Conservation (phyloP, 306 rosid genomes). For the Acacia confusa region DNA sequence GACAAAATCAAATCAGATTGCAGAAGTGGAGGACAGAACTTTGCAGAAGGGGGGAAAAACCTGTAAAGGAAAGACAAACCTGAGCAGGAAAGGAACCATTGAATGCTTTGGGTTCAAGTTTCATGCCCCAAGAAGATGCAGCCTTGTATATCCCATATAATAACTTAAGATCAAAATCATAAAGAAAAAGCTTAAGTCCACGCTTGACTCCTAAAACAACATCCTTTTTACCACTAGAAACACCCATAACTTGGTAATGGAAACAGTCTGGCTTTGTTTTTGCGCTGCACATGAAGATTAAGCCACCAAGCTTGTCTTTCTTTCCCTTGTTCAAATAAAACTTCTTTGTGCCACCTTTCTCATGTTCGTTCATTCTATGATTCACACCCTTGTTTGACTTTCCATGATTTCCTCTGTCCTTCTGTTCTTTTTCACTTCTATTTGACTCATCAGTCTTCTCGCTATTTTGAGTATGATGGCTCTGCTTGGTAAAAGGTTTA, state of each 20-base stretch:
- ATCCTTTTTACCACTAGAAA: constrained; percentile 64
- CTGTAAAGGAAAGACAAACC: constrained; percentile 42
- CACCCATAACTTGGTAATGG: constrained; percentile 73
- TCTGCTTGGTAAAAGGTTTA: not conserved
- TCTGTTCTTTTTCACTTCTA: constrained; percentile 36
- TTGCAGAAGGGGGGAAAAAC: not conserved
- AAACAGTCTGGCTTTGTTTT: constrained; percentile 95
- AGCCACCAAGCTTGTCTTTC: constrained; percentile 73
- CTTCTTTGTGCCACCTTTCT: constrained; percentile 28
- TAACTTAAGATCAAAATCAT: constrained; percentile 88
- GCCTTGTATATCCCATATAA: constrained; percentile 83
- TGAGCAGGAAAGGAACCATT: constrained; percentile 91
- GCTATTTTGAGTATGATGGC: constrained; percentile 19
- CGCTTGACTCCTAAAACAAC: constrained; percentile 61
- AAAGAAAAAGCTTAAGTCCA: constrained; percentile 79
- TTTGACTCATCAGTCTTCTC: constrained; percentile 25
- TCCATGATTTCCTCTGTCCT: constrained; percentile 32
- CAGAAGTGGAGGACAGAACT: not conserved
- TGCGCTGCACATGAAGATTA: constrained; percentile 92
- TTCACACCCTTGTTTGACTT: constrained; percentile 34
- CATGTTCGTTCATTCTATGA: constrained; percentile 38
- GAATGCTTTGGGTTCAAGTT: constrained; percentile 86
- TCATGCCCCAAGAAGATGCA: constrained; percentile 77
- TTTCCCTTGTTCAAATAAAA: constrained; percentile 25
- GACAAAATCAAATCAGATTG: not conserved